These are phyloP conservation scores for Cucumis variabilis DNA, from an alignment of 331 rosid species.

Conservation along the genomic window DNA sequence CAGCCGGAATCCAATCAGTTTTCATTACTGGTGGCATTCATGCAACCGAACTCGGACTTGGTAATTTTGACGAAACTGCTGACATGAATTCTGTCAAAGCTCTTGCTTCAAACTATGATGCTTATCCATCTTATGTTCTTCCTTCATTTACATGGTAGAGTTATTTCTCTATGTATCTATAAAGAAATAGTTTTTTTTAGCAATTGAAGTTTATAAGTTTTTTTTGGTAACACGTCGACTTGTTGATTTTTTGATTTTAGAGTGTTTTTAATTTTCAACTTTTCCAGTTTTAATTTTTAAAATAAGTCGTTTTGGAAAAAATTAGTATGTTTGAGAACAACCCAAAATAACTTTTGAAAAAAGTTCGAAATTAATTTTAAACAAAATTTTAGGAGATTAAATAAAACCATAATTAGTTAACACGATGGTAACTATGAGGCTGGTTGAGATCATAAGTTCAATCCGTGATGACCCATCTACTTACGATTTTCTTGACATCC, in stretches of 20 bases:
- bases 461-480: too few relatives aligned
- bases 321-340: too few relatives aligned
- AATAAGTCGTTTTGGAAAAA: too few relatives aligned
- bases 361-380: too few relatives aligned
- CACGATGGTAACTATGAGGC: too few relatives aligned
- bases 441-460: too few relatives aligned
- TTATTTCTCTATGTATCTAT: not conserved
- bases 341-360: too few relatives aligned
- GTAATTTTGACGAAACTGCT: conserved; percentile 65
- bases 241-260: not conserved
- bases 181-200: not conserved
- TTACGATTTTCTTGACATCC: too few relatives aligned
- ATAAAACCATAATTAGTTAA: too few relatives aligned
- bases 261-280: too few relatives aligned
- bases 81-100: conserved; percentile 63
- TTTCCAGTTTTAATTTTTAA: too few relatives aligned
- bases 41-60: conserved; percentile 77
- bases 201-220: not conserved
- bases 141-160: conserved; percentile 83
- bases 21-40: conserved; percentile 85
- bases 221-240: not conserved
- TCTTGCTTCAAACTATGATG: conserved; percentile 64
- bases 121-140: conserved; percentile 77
- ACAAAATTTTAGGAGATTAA: too few relatives aligned
- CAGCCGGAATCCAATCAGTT: conserved; percentile 72